Evolutionary conservation across 1,284 basidiomycete genomes (phyloP), one percentile per base, ranked within the genome.

Genomic region (Ustilago sp.): DNA sequence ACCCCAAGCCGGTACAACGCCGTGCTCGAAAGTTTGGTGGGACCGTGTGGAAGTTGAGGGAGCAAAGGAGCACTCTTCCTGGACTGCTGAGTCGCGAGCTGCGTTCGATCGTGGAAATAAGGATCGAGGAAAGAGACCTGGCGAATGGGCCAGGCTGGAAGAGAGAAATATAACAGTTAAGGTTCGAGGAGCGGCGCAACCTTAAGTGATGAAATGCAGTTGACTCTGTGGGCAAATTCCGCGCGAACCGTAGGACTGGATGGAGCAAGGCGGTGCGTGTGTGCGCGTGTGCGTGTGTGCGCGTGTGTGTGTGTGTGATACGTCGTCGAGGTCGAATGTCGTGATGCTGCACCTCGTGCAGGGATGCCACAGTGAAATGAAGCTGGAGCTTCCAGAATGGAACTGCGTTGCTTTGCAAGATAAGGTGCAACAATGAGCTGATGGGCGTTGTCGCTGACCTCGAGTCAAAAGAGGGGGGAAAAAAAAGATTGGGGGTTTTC

Each of bases 181-280:
- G 65, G 70, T 73, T 73, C 43, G 64, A 59, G 59, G n/a, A 48
- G 55, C 65, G 70, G 54, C 8, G 36, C 36, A 61, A 68, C 64
- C 64, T 73, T 73, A 45, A 60, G n/a, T 8, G 56, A 61, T 35
- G 60, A 73, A 73, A 73, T 73, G 70, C 68, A 63, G 50, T 64
- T 63, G 60, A 34, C 36, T 47, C 19, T 23, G 64, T 68, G 65
- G 58, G 53, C 38, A 38, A 41, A 50, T 45, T 23, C 41, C 36
- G 60, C 39, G 53, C 35, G 54, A 68, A 57, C 65, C 70, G 70
- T 58, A 61, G 65, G 65, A 60, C 11, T 73, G 65, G 70, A 63
- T 57, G 52, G 58, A 54, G 54, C 31, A 52, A 59, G 28, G 55
- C 39, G 12, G 28, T 39, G 41, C 12, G 13, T 15, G 31, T 53